Evolutionary conservation across 2,329 filamentous ascomycete species (phyloP).

Genomic region (Monosporascus sp.): DNA sequence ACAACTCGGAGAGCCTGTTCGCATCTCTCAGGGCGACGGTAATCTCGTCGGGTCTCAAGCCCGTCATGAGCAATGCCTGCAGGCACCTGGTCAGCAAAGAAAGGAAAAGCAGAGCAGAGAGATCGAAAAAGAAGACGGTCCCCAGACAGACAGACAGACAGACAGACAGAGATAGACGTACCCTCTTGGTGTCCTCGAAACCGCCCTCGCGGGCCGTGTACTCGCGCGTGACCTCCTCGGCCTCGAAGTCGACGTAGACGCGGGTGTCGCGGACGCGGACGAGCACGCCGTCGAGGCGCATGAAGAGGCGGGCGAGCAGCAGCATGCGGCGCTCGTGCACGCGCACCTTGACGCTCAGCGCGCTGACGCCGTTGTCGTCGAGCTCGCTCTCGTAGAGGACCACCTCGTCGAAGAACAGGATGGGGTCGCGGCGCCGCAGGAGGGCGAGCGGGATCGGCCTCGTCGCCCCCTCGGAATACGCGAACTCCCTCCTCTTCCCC

Average conservation of each 20-base stretch:
- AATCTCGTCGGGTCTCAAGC: constrained; percentile 54
- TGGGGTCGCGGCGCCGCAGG: constrained; percentile 83
- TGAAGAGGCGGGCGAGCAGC: constrained; percentile 80
- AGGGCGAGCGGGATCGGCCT: constrained; percentile 74
- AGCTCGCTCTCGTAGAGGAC: constrained; percentile 96
- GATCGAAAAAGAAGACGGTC: too few relatives aligned
- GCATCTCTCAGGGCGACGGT: constrained; percentile 65
- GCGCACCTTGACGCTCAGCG: constrained; percentile 84
- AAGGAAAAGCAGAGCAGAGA: background rate
- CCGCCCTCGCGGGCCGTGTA: constrained; percentile 82
- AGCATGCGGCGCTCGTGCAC: constrained; percentile 89
- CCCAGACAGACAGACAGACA: too few relatives aligned
- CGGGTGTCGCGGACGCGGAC: constrained; percentile 84
- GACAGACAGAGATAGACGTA: constrained; percentile 32
- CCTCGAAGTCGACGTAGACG: constrained; percentile 84
- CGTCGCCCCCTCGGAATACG: constrained; percentile 18
- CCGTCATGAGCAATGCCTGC: constrained; percentile 31
- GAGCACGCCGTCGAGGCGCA: constrained; percentile 87
- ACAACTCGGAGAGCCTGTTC: constrained; percentile 56
- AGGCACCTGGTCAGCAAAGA: background rate
- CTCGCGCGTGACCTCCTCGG: constrained; percentile 75
- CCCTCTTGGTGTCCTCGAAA: constrained; percentile 71
- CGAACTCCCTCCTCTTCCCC: too few relatives aligned
- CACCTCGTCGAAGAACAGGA: constrained; percentile 94
- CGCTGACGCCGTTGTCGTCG: constrained; percentile 91